Evolutionary conservation across 1,284 basidiomycete genomes (phyloP).

Genomic region (Marasmius fiardii): DNA sequence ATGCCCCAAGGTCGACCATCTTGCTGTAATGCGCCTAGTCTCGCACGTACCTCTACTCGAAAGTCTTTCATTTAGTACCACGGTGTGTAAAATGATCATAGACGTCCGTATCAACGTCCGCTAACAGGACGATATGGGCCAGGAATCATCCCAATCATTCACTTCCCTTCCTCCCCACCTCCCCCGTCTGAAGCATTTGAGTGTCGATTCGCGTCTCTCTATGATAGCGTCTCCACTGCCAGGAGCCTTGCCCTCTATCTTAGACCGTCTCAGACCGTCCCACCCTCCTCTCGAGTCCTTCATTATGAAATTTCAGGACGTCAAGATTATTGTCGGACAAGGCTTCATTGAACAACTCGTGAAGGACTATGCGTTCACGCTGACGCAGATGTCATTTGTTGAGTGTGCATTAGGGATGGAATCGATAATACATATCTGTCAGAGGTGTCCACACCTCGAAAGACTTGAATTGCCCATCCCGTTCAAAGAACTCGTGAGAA

Average conservation of each 20-base stretch:
- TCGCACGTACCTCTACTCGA: constrained; percentile 49
- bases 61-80: constrained; percentile 55
- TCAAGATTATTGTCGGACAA: constrained; percentile 32
- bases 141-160: constrained; percentile 38
- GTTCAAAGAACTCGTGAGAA: constrained; percentile 47
- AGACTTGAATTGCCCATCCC: constrained; percentile 48
- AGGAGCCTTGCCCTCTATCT: constrained; percentile 33
- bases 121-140: constrained; percentile 5
- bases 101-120: not conserved
- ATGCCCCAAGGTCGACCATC: constrained; percentile 54
- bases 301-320: constrained; percentile 46
- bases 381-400: constrained; percentile 44
- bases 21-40: constrained; percentile 41
- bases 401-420: constrained; percentile 40
- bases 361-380: constrained; percentile 37
- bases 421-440: constrained; percentile 38
- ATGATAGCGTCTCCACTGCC: constrained; percentile 29
- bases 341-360: constrained; percentile 42
- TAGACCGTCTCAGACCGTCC: constrained; percentile 34
- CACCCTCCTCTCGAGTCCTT: constrained; percentile 42
- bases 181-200: constrained; percentile 45
- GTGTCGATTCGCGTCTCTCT: constrained; percentile 46
- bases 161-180: constrained; percentile 32
- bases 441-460: constrained; percentile 42
- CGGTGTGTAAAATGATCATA: constrained; percentile 34